A percentile compares a stretch with the other conserved stretches of the same genome.
phyloP scores from a whole-genome alignment of 2,329 filamentous ascomycete species.

The Diaporthe ampelina region DNA sequence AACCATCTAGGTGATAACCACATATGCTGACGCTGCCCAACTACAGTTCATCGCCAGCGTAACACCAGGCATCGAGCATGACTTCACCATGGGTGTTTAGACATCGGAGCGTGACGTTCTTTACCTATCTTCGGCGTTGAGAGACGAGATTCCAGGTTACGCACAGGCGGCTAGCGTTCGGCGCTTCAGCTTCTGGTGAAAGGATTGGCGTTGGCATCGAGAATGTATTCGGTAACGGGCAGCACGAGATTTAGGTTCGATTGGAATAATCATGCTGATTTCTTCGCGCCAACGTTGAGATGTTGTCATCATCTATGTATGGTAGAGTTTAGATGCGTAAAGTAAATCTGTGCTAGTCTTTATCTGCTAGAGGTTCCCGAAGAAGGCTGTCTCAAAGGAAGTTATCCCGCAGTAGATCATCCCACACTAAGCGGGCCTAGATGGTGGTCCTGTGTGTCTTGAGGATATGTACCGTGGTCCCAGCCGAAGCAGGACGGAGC shows the following conservation, averaged over 20 bases:
- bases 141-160: neutral
- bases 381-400: neutral
- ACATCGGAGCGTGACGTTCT: neutral
- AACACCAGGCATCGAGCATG: conserved; percentile 96
- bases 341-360: neutral
- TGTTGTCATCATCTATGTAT: neutral
- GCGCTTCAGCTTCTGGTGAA: neutral
- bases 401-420: neutral
- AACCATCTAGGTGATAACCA: conserved; percentile 37
- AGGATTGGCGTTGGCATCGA: conserved; percentile 24
- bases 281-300: neutral
- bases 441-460: no score
- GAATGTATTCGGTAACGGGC: conserved; percentile 6
- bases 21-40: conserved; percentile 17
- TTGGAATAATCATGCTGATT: neutral
- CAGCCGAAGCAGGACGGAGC: no score
- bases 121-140: conserved; percentile 13
- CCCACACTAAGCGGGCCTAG: no score
- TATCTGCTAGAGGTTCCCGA: neutral
- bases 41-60: conserved; percentile 84
- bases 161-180: neutral
- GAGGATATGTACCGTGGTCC: no score
- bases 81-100: conserved; percentile 95
- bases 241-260: conserved; percentile 11
- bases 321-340: neutral